Percentiles rank a stretch among this genome's conserved stretches.
These are phyloP conservation scores for Solanum sitiens DNA, from an alignment of 257 asterid species.

Conservation along the genomic window DNA sequence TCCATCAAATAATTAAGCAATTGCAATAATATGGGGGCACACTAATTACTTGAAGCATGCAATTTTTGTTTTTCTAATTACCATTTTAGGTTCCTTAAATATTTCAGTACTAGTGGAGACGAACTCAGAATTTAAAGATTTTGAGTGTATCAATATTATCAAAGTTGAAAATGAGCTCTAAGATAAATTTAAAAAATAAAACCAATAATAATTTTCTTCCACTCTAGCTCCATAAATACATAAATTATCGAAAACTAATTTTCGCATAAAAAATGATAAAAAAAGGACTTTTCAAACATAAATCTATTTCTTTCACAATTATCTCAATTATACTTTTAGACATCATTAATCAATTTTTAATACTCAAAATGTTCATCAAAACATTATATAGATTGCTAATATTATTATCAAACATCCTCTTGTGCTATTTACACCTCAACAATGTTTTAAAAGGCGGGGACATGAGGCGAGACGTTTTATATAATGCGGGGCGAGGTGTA, in stretches of 20 bases:
- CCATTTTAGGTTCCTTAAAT: not conserved
- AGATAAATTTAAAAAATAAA: no score
- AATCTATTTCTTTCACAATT: not conserved
- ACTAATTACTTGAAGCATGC: not conserved
- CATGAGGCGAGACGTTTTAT: no score
- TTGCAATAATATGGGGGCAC: not conserved
- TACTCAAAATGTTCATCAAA: not conserved
- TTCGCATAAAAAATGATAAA: no score
- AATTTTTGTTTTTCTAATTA: not conserved
- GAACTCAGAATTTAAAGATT: no score
- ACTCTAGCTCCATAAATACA: not conserved
- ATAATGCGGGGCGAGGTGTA: no score
- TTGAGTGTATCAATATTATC: accelerated
- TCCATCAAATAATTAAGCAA: not conserved
- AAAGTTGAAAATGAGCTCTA: no score
- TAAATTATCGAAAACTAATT: no score
- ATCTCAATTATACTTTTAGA: not conserved
- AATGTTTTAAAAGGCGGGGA: no score
- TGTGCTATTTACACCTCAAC: not conserved
- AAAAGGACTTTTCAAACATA: not conserved
- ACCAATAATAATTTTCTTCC: no score
- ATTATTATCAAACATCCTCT: not conserved
- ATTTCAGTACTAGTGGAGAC: no score
- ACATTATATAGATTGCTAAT: not conserved
- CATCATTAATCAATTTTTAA: not conserved